Percentiles rank a stretch among this genome's conserved stretches.
These are phyloP conservation scores for Penicillium crystallinum DNA, from an alignment of 495 filamentous ascomycete species.

Conservation along the genomic window DNA sequence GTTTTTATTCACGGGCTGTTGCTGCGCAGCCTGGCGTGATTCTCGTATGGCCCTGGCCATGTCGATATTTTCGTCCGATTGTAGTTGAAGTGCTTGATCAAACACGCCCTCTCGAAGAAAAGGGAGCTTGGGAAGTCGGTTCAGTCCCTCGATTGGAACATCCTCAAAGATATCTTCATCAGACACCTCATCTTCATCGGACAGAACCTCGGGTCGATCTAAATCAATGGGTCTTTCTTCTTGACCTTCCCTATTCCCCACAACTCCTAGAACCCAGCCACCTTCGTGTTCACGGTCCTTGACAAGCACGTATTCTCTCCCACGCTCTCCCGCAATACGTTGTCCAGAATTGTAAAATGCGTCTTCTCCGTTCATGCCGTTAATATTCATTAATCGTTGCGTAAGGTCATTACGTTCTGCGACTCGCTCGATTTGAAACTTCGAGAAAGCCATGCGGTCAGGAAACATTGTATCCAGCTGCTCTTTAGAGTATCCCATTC, in stretches of 20 bases:
- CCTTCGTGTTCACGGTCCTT: slow-evolving; percentile 93
- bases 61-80: slow-evolving; percentile 36
- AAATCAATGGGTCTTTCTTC: slow-evolving; percentile 84
- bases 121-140: slow-evolving; percentile 69
- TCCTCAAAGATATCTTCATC: slow-evolving; percentile 82
- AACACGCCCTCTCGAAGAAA: slow-evolving; percentile 36
- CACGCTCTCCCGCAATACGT: slow-evolving; percentile 83
- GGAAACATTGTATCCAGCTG: slow-evolving; percentile 95
- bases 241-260: slow-evolving; percentile 73
- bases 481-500: slow-evolving; percentile 96
- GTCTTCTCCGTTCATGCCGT: slow-evolving; percentile 78
- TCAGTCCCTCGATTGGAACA: slow-evolving; percentile 89
- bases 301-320: slow-evolving; percentile 89
- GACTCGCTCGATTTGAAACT: slow-evolving; percentile 93
- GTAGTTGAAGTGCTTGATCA: slow-evolving; percentile 31
- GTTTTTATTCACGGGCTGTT: slow-evolving; percentile 9
- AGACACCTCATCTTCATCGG: slow-evolving; percentile 47
- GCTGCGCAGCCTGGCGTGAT: slow-evolving; percentile 4
- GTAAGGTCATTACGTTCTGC: slow-evolving; percentile 90
- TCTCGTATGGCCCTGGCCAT: slow-evolving; percentile 43
- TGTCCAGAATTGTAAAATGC: slow-evolving; percentile 57
- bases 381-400: slow-evolving; percentile 89
- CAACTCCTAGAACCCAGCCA: slow-evolving; percentile 94
- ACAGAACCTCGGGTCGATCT: slow-evolving; percentile 52
- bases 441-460: slow-evolving; percentile 94